Percentiles rank a stretch among this genome's conserved stretches.
These are phyloP conservation scores for Candida easanensis DNA, from an alignment of 805 yeast species.

Conservation along the genomic window DNA sequence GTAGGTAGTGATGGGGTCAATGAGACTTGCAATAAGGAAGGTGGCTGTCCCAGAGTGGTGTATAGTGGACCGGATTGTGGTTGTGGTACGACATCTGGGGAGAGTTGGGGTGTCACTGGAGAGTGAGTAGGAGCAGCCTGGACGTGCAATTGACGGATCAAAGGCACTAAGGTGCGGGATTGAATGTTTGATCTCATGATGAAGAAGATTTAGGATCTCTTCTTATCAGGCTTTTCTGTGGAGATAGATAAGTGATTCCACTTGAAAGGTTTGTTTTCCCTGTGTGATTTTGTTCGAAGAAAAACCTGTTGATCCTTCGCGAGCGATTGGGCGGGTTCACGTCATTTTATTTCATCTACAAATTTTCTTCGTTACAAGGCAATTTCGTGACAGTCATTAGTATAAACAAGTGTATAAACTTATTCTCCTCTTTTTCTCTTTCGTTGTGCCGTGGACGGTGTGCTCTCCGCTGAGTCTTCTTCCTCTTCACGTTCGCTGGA, in stretches of 20 bases:
- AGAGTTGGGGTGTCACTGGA: conserved; percentile 6
- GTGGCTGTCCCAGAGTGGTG: conserved; percentile 46
- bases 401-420: no score
- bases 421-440: conserved; percentile 18
- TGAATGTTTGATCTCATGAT: no score
- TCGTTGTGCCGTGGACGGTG: conserved; percentile 14
- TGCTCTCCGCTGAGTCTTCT: conserved; percentile 24
- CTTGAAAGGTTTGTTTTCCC: no score
- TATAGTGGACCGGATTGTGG: conserved; percentile 29
- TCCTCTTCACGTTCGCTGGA: conserved; percentile 36
- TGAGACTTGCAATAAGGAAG: conserved; percentile 45
- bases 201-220: no score
- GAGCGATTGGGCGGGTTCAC: no score
- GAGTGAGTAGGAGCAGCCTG: conserved; percentile 18
- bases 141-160: conserved; percentile 14
- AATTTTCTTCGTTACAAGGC: neutral
- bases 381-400: neutral
- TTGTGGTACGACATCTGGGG: conserved; percentile 3
- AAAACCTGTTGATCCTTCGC: no score
- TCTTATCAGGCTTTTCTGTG: neutral
- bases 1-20: conserved; percentile 62
- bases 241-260: no score
- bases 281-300: no score
- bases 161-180: no score
- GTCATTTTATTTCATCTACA: no score